Evolutionary conservation across 306 rosid genomes (phyloP), one percentile per base, ranked within the genome.

Genomic region (Glycyrrhiza uralensis): DNA sequence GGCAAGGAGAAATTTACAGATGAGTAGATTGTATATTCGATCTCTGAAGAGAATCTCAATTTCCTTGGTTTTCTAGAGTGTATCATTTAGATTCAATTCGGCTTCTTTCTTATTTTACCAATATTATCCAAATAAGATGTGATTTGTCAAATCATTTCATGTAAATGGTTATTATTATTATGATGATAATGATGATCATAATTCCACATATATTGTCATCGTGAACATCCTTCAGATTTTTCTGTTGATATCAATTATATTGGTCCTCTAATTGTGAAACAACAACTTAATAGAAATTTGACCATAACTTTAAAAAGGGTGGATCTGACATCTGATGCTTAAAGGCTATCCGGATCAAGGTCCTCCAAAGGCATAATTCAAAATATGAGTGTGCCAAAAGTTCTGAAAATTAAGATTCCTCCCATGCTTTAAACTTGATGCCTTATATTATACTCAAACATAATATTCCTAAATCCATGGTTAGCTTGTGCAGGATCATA

Each of bases 81-180:
- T 24, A 66, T 66, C 32, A 58, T 66, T 46, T 36, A 66, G 26
- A 52, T 50, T 66, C 70, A 36, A 55, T 50, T 73, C 11, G 49
- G 19, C 60, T 66, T 36, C 19, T 73, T 79, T 7, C 38, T 66
- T 4, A 36, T 35, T 26, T 39, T 41, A 19, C 39, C 58, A 36
- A 57, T 33, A 24, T 57, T 55, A 19, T 13, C 13, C 30, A 46
- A 28, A 49, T 64, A 28, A 41, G 15, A 72, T 46, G 32, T 18
- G n/a, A 66, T 29, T 56, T 36, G 22, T 26, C 9, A 72, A 38
- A 70, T 51, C 57, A 72, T 54, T 57, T 26, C 5, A 44, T 28
- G 33, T 45, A 33, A 29, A 71, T 56, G 24, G 36, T 11, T n/a
- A 9, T 41, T 30, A 47, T 39, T 13, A 29, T 55, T 17, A 28